Percentiles rank a stretch among this genome's conserved stretches.
Evolutionary conservation across 331 rosid species (phyloP).

Genomic region (Malus hybrid): DNA sequence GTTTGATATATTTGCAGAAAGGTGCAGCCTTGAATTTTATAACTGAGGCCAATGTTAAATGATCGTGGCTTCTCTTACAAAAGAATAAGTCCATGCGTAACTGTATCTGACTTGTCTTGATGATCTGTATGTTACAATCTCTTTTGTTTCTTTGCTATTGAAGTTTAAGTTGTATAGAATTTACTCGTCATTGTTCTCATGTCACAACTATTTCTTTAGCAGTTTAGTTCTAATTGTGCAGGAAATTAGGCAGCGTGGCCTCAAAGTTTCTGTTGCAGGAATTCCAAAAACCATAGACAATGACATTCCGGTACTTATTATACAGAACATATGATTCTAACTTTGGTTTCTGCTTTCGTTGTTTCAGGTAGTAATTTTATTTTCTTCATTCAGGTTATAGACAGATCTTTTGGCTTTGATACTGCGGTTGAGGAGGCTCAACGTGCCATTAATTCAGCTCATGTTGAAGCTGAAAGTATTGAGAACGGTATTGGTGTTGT

Average conservation of each 20-base stretch:
- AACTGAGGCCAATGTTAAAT: too few relatives aligned
- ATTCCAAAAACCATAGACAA: conserved; percentile 88
- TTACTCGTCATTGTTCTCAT: background rate
- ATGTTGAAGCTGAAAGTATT: conserved; percentile 76
- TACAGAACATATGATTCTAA: background rate
- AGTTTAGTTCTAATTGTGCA: conserved; percentile 14
- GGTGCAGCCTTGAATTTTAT: too few relatives aligned
- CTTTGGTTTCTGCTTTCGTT: background rate
- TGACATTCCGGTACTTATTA: conserved; percentile 56
- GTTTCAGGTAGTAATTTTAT: background rate
- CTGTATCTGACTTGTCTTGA: background rate
- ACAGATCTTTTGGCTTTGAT: conserved; percentile 84
- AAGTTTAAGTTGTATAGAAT: background rate
- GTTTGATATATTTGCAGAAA: background rate
- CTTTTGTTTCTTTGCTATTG: background rate
- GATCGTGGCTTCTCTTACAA: too few relatives aligned
- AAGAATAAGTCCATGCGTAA: too few relatives aligned
- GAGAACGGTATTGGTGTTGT: conserved; percentile 85
- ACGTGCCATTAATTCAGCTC: conserved; percentile 93
- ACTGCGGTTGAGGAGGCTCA: conserved; percentile 95
- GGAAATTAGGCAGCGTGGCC: conserved; percentile 86
- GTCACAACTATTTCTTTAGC: background rate
- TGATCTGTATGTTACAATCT: background rate
- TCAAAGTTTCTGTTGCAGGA: conserved; percentile 73
- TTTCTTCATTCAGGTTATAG: conserved; percentile 43